Conservation (phyloP, 164 flowering plant genomes). For the Stephania cephalantha region DNA sequence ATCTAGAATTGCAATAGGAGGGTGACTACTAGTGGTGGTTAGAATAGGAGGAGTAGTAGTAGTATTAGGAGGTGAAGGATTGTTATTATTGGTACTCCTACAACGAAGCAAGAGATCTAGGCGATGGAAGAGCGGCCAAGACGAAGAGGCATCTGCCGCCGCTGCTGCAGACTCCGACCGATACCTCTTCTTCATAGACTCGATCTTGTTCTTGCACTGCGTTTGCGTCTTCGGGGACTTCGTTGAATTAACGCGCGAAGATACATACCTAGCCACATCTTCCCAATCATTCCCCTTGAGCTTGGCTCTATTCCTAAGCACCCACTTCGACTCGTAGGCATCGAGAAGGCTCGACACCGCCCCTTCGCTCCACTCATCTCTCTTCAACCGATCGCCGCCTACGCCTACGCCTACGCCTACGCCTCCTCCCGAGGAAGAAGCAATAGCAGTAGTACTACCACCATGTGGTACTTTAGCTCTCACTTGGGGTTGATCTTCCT, state of each 20-base stretch:
- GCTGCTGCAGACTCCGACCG: slow-evolving; percentile 68
- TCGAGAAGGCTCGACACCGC: slow-evolving; percentile 78
- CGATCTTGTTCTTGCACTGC: slow-evolving; percentile 97
- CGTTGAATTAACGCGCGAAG: slow-evolving; percentile 39
- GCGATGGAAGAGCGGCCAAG: slow-evolving; percentile 77
- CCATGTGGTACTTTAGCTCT: slow-evolving; percentile 9
- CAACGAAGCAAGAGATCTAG: slow-evolving; percentile 74
- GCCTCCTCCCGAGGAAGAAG: slow-evolving; percentile 11
- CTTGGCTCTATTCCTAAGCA: slow-evolving; percentile 82
- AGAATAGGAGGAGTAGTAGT: neutral
- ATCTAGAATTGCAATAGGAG: slow-evolving; percentile 25
- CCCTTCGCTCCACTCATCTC: slow-evolving; percentile 99
- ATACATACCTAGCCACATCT: slow-evolving; percentile 74
- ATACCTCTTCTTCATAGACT: slow-evolving; percentile 94
- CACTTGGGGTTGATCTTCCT: slow-evolving; percentile 19
- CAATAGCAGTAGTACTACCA: neutral
- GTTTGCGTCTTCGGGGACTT: slow-evolving; percentile 83
- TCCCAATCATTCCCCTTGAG: slow-evolving; percentile 98
- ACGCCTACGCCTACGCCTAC: slow-evolving; percentile 20
- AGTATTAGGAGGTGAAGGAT: neutral
- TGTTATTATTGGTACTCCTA: slow-evolving; percentile 16
- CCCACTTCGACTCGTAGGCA: slow-evolving; percentile 85
- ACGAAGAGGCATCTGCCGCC: slow-evolving; percentile 40
- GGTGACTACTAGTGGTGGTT: neutral
- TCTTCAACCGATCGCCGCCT: slow-evolving; percentile 45